phyloP scores from a whole-genome alignment of 2,329 filamentous ascomycete genomes.

The Penicillium sp. region DNA sequence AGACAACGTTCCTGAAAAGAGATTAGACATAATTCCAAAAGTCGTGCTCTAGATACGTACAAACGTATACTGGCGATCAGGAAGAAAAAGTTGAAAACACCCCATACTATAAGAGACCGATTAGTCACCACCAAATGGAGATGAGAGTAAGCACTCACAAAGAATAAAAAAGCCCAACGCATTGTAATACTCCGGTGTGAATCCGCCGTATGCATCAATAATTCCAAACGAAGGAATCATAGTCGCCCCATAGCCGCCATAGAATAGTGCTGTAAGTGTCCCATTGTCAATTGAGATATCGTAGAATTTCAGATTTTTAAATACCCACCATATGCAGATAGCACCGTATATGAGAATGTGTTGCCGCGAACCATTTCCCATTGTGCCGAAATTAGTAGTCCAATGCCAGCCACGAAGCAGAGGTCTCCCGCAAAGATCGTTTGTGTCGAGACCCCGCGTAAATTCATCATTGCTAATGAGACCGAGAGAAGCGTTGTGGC shows the following conservation, averaged over 20 bases:
- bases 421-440: conserved; percentile 12
- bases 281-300: background rate
- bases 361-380: conserved; percentile 17
- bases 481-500: conserved; percentile 12
- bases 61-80: conserved; percentile 7
- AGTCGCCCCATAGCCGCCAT: conserved; percentile 10
- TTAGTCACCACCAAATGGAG: too few relatives aligned
- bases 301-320: too few relatives aligned
- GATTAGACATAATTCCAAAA: too few relatives aligned
- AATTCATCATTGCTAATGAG: conserved; percentile 5
- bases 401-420: conserved; percentile 10
- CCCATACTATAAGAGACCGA: conserved; percentile 14
- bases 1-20: conserved; percentile 8
- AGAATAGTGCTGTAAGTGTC: conserved; percentile 1
- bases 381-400: conserved; percentile 14
- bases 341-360: conserved; percentile 13
- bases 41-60: too few relatives aligned
- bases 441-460: conserved; percentile 3
- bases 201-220: conserved; percentile 7
- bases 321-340: conserved; percentile 13
- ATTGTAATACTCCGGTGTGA: conserved; percentile 9
- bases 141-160: conserved; percentile 3
- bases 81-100: conserved; percentile 13
- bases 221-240: conserved; percentile 9
- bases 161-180: conserved; percentile 7